Base-by-base conservation (phyloP, 306 rosid species). In the Macrotyloma uniflorum region DNA sequence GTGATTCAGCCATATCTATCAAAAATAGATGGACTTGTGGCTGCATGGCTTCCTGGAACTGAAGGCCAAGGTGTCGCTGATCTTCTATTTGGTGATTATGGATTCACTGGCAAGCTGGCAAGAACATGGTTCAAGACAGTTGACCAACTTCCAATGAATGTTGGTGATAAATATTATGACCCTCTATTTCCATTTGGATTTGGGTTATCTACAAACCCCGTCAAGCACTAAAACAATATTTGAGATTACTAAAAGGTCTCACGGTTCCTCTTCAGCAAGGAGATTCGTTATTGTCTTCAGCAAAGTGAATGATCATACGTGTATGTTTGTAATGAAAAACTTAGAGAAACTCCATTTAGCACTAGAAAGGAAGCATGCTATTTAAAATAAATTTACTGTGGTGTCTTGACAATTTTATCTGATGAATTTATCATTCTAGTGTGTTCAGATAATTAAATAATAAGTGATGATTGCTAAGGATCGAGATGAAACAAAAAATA, bases 1-100 rank as follows among this genome's bases (percentile, higher is more conserved):
- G 91, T 90, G 87, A 62, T 93, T 70, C 84, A 90, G 75, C 97
- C 96, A 4, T 84, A 89, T 62, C 82, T 93, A 6, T 81, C 88
- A 23, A 61, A 74, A 72, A 78, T 88, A 40, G 90, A 93, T 5
- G 91, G 93, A n/a, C 93, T 93, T 70, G 96, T 90, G 12, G 92
- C 96, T 9, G 96, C 97, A 32, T 93, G 97, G 97, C 97, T 93
- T 70, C 97, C 97, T 0, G 97, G 97, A 18, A 90, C 96, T n/a
- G 97, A 90, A 89, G 97, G 97, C 72, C 97, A 93, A 84, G 98
- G 98, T 57, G 87, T 93, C 43, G 83, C 89, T 33, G 96, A 94
- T 28, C 47, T 84, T 46, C 76, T 90, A 36, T 93, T 89, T 65
- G 98, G 97, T 49, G 93, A 93, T 70, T 86, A 86, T 35, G 93